Evolutionary conservation across 78 protist species (phyloP), one percentile per base, ranked within the genome.

Genomic region (Bodo saltans): DNA sequence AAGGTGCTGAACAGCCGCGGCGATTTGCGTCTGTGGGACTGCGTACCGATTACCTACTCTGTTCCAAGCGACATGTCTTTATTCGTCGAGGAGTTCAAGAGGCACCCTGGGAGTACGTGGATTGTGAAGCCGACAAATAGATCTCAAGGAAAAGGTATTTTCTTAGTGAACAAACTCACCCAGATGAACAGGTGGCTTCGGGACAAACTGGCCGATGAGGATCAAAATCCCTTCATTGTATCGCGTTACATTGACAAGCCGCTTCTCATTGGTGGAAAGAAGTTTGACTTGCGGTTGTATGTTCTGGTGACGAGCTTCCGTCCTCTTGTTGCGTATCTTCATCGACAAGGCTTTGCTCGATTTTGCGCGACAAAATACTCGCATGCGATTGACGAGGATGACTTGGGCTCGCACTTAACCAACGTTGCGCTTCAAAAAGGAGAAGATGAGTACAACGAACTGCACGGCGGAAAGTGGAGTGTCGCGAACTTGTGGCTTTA

Each of bases 361-460:
- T 90, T 90, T 53, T 85, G 88, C 67, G 69, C 90, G 1, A 76
- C 76, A n/a, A 82, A 89, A 42, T 34, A 84, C 32, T 41, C 42
- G 47, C 72, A 52, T 30, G 27, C 74, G 35, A 38, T 68, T 29
- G 81, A 83, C 26, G 3, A 88, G 41, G 88, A 84, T 39, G 88
- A 90, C 69, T 27, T 33, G n/a, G 25, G 33, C 23, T 70, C 84
- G 37, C 96, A 94, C 73, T 85, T 94, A 41, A 91, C 97, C 29
- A 94, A 94, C 69, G 94, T 94, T 17, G 93, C 97, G 26, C 88
- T 94, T 33, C 97, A 93, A 83, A 90, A 91, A 80, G 84, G 84
- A 35, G 89, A 82, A 11, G 85, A 32, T 3, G 83, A 68, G 42
- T 85, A 85, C 84, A 85, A 88, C 78, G 84, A 73, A 12, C 53